Percentiles rank a stretch among this genome's conserved stretches.
Conservation (phyloP, 306 rosid species). For the Vigna radiata region DNA sequence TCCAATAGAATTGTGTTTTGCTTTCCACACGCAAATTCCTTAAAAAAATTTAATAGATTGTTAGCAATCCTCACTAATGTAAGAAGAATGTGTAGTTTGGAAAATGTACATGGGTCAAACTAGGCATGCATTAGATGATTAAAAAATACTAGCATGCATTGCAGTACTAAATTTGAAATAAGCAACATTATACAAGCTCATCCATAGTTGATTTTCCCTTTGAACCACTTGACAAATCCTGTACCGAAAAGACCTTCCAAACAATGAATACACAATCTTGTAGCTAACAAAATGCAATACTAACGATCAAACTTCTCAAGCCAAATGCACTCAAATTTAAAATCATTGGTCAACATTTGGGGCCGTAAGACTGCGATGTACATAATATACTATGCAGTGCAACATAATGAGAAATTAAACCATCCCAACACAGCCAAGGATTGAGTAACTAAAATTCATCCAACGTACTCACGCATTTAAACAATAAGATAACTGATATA, state of each 20-base stretch:
- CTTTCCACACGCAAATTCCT: constrained; percentile 88
- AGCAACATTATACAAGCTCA: not conserved
- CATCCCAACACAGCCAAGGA: not conserved
- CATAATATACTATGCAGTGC: constrained; percentile 1
- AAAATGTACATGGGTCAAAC: constrained; percentile 23
- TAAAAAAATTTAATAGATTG: constrained; percentile 37
- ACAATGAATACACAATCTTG: not conserved
- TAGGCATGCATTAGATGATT: not conserved
- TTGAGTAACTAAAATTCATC: constrained; percentile 19
- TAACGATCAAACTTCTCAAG: constrained; percentile 11
- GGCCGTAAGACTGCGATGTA: not conserved
- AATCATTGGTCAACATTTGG: not conserved
- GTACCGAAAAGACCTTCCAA: not conserved
- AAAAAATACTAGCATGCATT: not conserved
- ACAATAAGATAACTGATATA: constrained; percentile 16
- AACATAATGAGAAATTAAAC: constrained; percentile 21
- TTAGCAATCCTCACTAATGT: constrained; percentile 34
- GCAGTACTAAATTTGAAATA: constrained; percentile 21
- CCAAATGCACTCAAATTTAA: not conserved
- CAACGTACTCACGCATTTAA: not conserved
- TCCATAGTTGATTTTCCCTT: constrained; percentile 3
- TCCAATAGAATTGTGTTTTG: constrained; percentile 69
- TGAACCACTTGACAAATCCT: constrained; percentile 20
- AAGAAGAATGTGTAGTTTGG: not conserved
- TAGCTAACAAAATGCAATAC: constrained; percentile 2